Percentiles rank a stretch among this genome's conserved stretches.
phyloP scores from a whole-genome alignment of 495 filamentous ascomycete genomes.

The Lophium mytilinum region DNA sequence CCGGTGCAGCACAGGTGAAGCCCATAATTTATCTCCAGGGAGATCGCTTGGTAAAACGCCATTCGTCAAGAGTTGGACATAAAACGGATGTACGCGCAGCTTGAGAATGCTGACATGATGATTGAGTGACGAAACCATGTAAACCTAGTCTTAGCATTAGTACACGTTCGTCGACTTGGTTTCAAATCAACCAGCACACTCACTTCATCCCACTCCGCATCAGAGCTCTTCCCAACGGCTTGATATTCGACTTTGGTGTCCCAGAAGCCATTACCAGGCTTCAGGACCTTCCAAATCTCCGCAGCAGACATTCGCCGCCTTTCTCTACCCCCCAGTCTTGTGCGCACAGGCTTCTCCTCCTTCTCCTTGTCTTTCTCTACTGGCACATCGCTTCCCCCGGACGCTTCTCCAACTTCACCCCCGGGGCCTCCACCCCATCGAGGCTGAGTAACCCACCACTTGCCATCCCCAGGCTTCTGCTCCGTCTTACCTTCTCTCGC shows the following conservation, averaged over 20 bases:
- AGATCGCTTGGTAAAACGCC: constrained; percentile 16
- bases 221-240: constrained; percentile 56
- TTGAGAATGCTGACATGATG: constrained; percentile 74
- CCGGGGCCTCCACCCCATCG: constrained; percentile 62
- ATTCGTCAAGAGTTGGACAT: constrained; percentile 49
- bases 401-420: constrained; percentile 34
- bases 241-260: constrained; percentile 67
- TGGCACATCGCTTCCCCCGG: constrained; percentile 39
- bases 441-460: constrained; percentile 70
- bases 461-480: constrained; percentile 55
- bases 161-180: background rate
- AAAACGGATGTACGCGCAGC: constrained; percentile 58
- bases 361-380: constrained; percentile 4
- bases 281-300: constrained; percentile 32
- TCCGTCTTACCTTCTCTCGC: constrained; percentile 61
- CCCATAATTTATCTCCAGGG: constrained; percentile 12
- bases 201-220: constrained; percentile 50
- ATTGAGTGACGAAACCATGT: constrained; percentile 71
- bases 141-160: constrained; percentile 48
- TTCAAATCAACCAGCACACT: constrained; percentile 10
- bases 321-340: constrained; percentile 8
- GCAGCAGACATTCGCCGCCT: constrained; percentile 21
- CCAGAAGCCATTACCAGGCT: constrained; percentile 45
- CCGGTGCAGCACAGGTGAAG: constrained; percentile 53
- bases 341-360: constrained; percentile 4